phyloP scores from a whole-genome alignment of 768 basidiomycete species.

The Suillus cothurnatus region DNA sequence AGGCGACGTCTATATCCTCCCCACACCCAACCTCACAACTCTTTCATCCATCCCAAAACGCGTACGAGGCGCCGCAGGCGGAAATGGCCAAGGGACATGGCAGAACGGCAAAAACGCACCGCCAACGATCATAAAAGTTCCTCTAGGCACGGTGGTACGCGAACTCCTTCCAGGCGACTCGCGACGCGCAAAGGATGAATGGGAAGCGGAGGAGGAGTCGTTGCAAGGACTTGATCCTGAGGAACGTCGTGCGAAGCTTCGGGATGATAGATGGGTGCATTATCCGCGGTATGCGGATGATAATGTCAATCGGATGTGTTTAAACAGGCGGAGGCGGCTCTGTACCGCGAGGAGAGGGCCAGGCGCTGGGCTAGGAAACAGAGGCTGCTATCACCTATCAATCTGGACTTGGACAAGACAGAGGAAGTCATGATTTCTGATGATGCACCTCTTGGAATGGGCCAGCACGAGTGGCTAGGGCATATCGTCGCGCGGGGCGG shows the following conservation, averaged over 20 bases:
- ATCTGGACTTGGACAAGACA: constrained; percentile 64
- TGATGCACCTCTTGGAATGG: constrained; percentile 66
- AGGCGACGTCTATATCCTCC: constrained; percentile 83
- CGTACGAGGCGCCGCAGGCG: constrained; percentile 66
- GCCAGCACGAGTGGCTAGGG: constrained; percentile 53
- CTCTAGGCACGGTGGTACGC: constrained; percentile 86
- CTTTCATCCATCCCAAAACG: constrained; percentile 73
- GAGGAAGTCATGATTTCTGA: constrained; percentile 39
- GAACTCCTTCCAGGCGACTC: constrained; percentile 72
- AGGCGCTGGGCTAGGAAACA: constrained; percentile 49
- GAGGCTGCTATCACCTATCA: constrained; percentile 46
- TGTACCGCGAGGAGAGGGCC: constrained; percentile 65
- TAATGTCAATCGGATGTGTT: constrained; percentile 69
- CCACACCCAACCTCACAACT: constrained; percentile 76
- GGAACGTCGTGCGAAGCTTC: constrained; percentile 59
- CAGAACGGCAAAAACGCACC: constrained; percentile 76
- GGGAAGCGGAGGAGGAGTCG: constrained; percentile 71
- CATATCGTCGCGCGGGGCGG: constrained; percentile 80
- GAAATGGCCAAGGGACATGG: constrained; percentile 83
- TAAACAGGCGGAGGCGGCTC: constrained; percentile 64
- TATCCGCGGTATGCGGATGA: constrained; percentile 68
- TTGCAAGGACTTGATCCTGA: constrained; percentile 48
- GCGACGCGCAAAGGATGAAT: constrained; percentile 63
- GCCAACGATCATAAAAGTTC: constrained; percentile 79
- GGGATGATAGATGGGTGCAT: constrained; percentile 75